phyloP scores from a whole-genome alignment of 805 yeast genomes.

The Jamesozyma gamospora region DNA sequence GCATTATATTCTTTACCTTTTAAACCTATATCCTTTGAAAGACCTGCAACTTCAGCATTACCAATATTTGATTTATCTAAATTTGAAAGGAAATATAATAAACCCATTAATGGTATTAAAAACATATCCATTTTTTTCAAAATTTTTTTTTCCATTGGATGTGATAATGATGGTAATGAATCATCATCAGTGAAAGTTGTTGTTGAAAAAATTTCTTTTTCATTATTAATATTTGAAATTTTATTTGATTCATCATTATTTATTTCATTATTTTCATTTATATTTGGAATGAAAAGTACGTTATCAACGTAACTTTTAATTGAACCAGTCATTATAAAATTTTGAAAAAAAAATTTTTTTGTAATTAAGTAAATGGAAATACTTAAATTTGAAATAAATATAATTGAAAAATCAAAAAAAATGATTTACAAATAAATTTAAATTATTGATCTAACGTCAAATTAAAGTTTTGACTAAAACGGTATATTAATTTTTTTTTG shows the following conservation, averaged over 20 bases:
- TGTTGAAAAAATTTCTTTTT: constrained; percentile 16
- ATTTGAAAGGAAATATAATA: constrained; percentile 37
- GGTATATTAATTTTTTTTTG: no score
- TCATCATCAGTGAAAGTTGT: constrained; percentile 20
- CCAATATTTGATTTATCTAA: constrained; percentile 51
- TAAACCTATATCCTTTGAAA: constrained; percentile 33
- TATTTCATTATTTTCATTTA: not conserved
- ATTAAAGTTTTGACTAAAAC: no score
- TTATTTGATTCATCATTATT: not conserved
- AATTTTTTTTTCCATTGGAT: constrained; percentile 28
- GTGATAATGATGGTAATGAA: constrained; percentile 18
- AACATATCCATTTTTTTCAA: constrained; percentile 35
- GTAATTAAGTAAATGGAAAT: no score
- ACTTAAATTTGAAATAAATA: no score
- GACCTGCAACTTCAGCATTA: constrained; percentile 48
- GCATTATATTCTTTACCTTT: constrained; percentile 33
- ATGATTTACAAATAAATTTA: no score
- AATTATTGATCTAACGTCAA: no score
- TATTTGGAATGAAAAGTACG: constrained; percentile 1
- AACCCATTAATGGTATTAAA: constrained; percentile 35
- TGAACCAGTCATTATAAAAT: constrained; percentile 7
- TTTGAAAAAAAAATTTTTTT: no score
- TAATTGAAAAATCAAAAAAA: no score
- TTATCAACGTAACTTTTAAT: constrained; percentile 7
- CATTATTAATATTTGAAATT: not conserved